A percentile compares a stretch with the other conserved stretches of the same genome.
phyloP scores from a whole-genome alignment of 768 basidiomycete species.

The Pulveroboletus frians region DNA sequence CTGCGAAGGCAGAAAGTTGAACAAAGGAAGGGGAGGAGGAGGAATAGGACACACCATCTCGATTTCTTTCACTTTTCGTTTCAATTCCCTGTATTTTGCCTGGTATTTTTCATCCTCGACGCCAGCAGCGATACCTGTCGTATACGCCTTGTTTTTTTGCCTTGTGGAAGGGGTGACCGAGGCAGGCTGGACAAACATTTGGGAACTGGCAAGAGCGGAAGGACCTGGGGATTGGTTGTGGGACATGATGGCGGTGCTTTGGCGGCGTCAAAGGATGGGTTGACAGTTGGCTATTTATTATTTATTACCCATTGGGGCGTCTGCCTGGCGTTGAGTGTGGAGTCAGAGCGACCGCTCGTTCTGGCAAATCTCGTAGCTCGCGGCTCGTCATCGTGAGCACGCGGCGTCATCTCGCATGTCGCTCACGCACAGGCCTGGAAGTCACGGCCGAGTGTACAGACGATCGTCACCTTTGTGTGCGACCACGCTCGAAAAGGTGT shows the following conservation, averaged over 20 bases:
- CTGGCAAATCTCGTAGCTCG: slow-evolving; percentile 9
- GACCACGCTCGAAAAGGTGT: slow-evolving; percentile 6
- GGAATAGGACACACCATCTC: slow-evolving; percentile 54
- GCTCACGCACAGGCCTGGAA: background rate
- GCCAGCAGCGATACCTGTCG: slow-evolving; percentile 67
- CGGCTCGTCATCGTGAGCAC: slow-evolving; percentile 1
- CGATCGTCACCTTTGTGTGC: slow-evolving; percentile 3
- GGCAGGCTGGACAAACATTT: slow-evolving; percentile 31
- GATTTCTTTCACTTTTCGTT: slow-evolving; percentile 83
- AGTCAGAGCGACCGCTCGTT: slow-evolving; percentile 11
- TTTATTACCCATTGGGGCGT: slow-evolving; percentile 26
- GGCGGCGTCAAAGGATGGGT: slow-evolving; percentile 29
- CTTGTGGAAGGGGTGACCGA: slow-evolving; percentile 31
- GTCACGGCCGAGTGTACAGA: background rate
- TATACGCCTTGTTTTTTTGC: slow-evolving; percentile 45
- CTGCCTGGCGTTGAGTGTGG: slow-evolving; percentile 27
- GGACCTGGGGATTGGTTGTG: slow-evolving; percentile 54
- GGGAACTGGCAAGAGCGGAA: slow-evolving; percentile 38
- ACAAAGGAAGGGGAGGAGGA: slow-evolving; percentile 1
- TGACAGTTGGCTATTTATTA: slow-evolving; percentile 18
- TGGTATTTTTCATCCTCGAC: slow-evolving; percentile 86
- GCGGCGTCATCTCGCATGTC: background rate
- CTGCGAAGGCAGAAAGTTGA: slow-evolving; percentile 34
- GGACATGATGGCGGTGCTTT: slow-evolving; percentile 56
- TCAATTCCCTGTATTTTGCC: slow-evolving; percentile 82